Base-by-base conservation (phyloP, 2,329 filamentous ascomycete genomes). In the Pleomassaria siparia region DNA sequence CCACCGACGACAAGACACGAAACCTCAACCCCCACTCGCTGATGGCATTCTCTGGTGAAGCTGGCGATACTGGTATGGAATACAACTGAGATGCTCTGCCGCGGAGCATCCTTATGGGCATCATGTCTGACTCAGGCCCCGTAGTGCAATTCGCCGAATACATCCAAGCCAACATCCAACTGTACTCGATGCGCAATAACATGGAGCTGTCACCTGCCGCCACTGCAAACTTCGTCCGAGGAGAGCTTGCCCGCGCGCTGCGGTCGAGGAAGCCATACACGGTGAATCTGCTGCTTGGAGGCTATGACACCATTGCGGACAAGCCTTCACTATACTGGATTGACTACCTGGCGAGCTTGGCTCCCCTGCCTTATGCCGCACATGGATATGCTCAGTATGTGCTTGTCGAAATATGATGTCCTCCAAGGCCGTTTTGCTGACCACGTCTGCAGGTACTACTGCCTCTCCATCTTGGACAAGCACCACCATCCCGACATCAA, bases 101-200 rank as follows among this genome's bases (percentile, higher is more conserved):
- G 12, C 9, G 18, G 21, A 36, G 15, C 30, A 5, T 28, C 26
- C n/a, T 15, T 16, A 22, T 9, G 15, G 10, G 22, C 36, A 39
- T 22, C 24, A 48, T 51, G 15, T 29, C 55, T 54, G 35, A 56
- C 48, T 4, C 8, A 26, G 13, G 28, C 28, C 37, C 53, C n/a
- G 49, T 70, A 96, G 91, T 97, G 54, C 92, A 99, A 86, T 99
- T 99, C 73, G 89, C 95, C 72, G 94, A 99, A 78, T 99, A 92
- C 78, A 95, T 99, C 73, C 91, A 97, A 83, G 91, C 92, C 71
- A 99, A 99, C 74, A 86, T 94, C 55, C 90, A 96, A 76, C 87
- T 99, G 69, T 99, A 99, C 78, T 91, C 89, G 60, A 99, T 97
- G 91, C 90, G 95, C 69, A 97, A 97, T 73, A 88, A 91, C 74